Percentiles rank a stretch among this genome's conserved stretches.
These are phyloP conservation scores for Mycena sp. DNA, from an alignment of 1,284 basidiomycete genomes.

Conservation along the genomic window DNA sequence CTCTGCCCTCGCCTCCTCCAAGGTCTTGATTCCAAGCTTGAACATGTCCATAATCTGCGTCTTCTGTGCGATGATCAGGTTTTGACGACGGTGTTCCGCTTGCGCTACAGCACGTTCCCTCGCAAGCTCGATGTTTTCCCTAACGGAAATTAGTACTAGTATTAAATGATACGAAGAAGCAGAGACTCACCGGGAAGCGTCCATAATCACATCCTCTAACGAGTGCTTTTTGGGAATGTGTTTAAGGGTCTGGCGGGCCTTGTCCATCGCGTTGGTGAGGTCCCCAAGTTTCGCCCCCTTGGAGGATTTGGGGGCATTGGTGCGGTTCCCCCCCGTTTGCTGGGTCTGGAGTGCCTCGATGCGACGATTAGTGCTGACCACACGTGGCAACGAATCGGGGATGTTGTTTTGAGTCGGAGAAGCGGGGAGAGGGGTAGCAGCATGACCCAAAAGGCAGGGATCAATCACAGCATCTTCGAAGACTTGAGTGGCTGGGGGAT, in stretches of 20 bases:
- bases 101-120: background rate
- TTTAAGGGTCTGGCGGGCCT: background rate
- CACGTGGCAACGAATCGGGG: background rate
- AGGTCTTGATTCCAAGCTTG: background rate
- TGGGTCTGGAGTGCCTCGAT: background rate
- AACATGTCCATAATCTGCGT: background rate
- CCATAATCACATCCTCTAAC: background rate
- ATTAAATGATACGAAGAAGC: background rate
- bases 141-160: background rate
- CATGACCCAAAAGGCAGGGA: background rate
- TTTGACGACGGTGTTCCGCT: background rate
- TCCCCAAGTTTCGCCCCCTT: background rate
- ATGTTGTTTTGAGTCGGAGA: background rate
- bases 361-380: background rate
- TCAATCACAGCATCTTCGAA: background rate
- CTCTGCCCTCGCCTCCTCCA: background rate
- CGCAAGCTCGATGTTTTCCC: background rate
- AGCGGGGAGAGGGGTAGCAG: background rate
- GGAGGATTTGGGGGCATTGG: background rate
- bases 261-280: background rate
- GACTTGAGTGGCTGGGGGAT: constrained; percentile 15
- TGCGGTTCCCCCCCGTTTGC: no score
- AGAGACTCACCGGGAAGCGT: background rate
- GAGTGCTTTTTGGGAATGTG: constrained; percentile 6
- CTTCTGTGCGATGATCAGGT: background rate